Evolutionary conservation across 2,329 filamentous ascomycete genomes (phyloP), one percentile per base, ranked within the genome.

Genomic region (Cercospora sp.): DNA sequence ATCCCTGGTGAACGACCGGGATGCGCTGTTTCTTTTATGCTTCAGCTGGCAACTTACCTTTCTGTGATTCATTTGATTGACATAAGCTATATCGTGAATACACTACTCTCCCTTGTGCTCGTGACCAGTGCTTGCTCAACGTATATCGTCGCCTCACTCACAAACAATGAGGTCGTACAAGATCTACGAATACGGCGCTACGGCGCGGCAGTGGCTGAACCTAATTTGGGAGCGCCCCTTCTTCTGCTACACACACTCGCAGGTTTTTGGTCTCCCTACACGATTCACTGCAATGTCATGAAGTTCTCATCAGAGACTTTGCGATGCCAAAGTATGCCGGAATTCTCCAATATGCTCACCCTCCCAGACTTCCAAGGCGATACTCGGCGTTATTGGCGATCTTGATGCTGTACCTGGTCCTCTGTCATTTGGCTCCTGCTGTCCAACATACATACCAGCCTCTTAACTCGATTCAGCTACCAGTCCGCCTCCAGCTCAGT

Each of bases 361-460:
- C 26, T 23, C 1, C 3, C 45, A 20, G 23, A 3, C 30, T 63
- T 26, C 45, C 60, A 2, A 63, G 42, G 18, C 42, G 42, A 40
- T 63, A 63, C 18, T 5, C 30, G 3, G 45, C 30, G 10, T 16
- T 63, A n/a, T 18, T 53, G n/a, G 23, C 30, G 20, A n/a, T 55
- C 2, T 3, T 23, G 8, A n/a, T 30, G 26, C 12, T 53, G 23
- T 63, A 63, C 7, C 30, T 63, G 42, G 20, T 31, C 0, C 5
- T 53, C 20, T 51, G 42, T 8, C 60, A 63, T 6, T 18, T 63
- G n/a, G 60, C 40, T 10, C 60, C 60, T n/a, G 60, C 60, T n/a
- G 28, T 53, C 12, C 60, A 63, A 5, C 42, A 63, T n/a, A 26
- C 26, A 13, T 36, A 63, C 60, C 28, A 63, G 60, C 60, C 60